Evolutionary conservation across 768 basidiomycete genomes (phyloP).

Genomic region (Amanita rubescens): DNA sequence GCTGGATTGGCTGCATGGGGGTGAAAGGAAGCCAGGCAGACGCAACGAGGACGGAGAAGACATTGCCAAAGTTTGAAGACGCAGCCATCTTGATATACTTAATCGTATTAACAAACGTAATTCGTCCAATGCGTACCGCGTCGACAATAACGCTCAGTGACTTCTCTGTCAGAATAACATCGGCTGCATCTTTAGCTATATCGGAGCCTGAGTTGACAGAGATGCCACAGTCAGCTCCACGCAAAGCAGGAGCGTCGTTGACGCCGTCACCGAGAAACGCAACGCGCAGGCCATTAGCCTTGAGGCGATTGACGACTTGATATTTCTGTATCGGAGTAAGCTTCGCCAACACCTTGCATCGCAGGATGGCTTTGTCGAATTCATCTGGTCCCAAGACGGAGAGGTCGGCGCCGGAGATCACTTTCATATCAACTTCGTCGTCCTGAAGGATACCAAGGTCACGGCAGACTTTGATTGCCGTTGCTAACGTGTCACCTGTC

Average conservation of each 20-base stretch:
- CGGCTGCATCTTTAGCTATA: constrained; percentile 31
- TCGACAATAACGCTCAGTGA: constrained; percentile 25
- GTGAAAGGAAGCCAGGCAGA: constrained; percentile 31
- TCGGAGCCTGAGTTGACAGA: constrained; percentile 13
- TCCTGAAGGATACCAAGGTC: constrained; percentile 24
- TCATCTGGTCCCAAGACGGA: constrained; percentile 13
- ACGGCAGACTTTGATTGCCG: constrained; percentile 30
- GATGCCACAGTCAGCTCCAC: constrained; percentile 12
- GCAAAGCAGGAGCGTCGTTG: constrained; percentile 4
- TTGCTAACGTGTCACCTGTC: constrained; percentile 25
- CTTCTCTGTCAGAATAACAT: constrained; percentile 28
- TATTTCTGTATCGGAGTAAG: constrained; percentile 8
- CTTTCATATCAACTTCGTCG: neutral
- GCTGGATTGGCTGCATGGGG: constrained; percentile 27
- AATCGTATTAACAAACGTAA: constrained; percentile 26
- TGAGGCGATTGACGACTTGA: constrained; percentile 3
- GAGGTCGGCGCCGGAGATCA: constrained; percentile 11
- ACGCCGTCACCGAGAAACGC: constrained; percentile 1
- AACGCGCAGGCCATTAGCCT: neutral
- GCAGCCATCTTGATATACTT: constrained; percentile 32
- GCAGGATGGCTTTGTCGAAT: neutral
- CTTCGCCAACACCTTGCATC: constrained; percentile 6
- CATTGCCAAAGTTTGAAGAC: constrained; percentile 23
- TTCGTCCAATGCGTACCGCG: constrained; percentile 14
- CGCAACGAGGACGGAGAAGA: constrained; percentile 19